These are phyloP conservation scores for Tarenaya hassleriana DNA, from an alignment of 345 rosid species.

Conservation along the genomic window DNA sequence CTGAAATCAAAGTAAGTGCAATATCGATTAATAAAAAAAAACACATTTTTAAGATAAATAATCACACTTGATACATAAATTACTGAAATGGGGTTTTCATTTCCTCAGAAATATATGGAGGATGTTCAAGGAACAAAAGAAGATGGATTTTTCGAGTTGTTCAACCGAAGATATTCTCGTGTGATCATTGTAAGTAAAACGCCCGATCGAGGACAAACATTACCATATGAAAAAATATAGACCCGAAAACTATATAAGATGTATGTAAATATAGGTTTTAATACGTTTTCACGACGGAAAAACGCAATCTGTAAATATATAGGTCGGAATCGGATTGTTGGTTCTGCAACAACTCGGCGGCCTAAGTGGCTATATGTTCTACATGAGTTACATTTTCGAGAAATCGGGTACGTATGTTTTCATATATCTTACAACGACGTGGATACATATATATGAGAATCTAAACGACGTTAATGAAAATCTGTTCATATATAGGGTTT, in stretches of 20 bases:
- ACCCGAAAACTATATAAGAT: not conserved
- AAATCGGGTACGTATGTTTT: conserved; percentile 38
- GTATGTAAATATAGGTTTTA: not conserved
- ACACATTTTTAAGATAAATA: not conserved
- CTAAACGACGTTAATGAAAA: too few species aligned
- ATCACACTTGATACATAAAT: not conserved
- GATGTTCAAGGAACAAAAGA: conserved; percentile 31
- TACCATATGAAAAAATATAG: too few species aligned
- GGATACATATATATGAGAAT: too few species aligned
- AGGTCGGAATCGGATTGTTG: conserved; percentile 75
- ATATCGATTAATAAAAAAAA: not conserved
- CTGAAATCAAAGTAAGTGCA: conserved; percentile 37
- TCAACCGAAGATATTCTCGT: conserved; percentile 35
- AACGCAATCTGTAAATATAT: not conserved
- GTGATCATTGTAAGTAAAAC: conserved; percentile 31
- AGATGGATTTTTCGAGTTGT: conserved; percentile 32
- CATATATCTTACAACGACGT: too few species aligned
- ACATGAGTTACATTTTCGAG: conserved; percentile 43
- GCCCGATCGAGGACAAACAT: not conserved
- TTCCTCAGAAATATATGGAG: conserved; percentile 39
- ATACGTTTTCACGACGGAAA: not conserved
- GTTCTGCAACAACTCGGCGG: conserved; percentile 84
- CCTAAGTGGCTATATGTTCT: conserved; percentile 48
- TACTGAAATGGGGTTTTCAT: not conserved
- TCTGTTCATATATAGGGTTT: conserved; percentile 13